Percentiles rank a stretch among this genome's conserved stretches.
phyloP scores from a whole-genome alignment of 2,329 filamentous ascomycete species.

The Cordyceps cicadae region DNA sequence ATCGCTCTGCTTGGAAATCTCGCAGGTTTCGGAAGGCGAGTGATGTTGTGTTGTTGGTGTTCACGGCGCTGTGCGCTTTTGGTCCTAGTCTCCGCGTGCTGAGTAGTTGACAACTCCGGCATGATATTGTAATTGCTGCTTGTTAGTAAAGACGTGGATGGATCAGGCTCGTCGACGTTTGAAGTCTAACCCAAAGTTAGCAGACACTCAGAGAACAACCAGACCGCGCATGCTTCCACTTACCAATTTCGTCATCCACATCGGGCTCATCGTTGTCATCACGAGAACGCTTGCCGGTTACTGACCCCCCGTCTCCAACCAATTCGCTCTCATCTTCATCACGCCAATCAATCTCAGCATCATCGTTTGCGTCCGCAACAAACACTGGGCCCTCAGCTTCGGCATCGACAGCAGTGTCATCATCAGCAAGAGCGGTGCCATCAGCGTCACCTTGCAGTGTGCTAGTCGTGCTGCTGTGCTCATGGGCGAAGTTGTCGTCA shows the following conservation, averaged over 20 bases:
- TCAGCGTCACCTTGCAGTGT: constrained; percentile 27
- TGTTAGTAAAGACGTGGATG: constrained; percentile 10
- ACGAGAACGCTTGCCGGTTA: constrained; percentile 22
- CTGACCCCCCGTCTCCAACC: constrained; percentile 16
- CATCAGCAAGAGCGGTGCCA: constrained; percentile 16
- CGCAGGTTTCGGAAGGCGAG: neutral
- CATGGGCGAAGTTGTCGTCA: constrained; percentile 16
- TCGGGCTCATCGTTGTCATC: constrained; percentile 23
- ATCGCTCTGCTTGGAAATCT: neutral
- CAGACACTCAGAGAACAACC: neutral
- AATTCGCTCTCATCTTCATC: constrained; percentile 20
- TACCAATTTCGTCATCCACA: constrained; percentile 28
- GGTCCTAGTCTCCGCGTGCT: neutral
- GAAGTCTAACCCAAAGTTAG: constrained; percentile 33
- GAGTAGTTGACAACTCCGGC: neutral
- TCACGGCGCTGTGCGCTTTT: neutral
- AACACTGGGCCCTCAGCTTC: constrained; percentile 18
- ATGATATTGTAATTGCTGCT: constrained; percentile 13
- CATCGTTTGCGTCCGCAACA: constrained; percentile 15
- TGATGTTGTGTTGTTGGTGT: neutral
- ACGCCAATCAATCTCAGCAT: constrained; percentile 24
- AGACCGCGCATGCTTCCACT: neutral
- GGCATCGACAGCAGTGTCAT: constrained; percentile 16
- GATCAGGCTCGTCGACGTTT: constrained; percentile 42
- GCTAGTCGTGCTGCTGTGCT: constrained; percentile 22